Base-by-base conservation (phyloP, 768 basidiomycete genomes). In the Lenzites betulinus region DNA sequence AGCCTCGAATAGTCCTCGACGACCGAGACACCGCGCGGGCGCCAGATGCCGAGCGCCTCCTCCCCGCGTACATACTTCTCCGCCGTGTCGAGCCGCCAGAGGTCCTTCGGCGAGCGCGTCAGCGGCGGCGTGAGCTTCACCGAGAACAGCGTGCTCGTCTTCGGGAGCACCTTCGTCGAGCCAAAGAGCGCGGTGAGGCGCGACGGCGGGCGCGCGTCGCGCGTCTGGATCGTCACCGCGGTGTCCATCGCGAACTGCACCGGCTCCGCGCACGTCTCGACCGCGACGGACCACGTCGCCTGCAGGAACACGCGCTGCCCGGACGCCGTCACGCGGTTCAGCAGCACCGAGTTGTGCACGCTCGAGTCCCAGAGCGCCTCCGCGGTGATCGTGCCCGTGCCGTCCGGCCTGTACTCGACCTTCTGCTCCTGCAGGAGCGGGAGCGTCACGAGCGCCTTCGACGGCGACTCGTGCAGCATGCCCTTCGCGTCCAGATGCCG, bases 31-130 rank as follows among this genome's bases (percentile, higher is more conserved):
- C 95, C 93, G 46, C 95, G 83, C 44, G 95, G 87, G 66, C 86
- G 90, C 95, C 96, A 98, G 20, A 80, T 73, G 7, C 82, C 86
- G 28, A 98, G 79, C 3, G 80, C 74, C 67, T 98, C 95, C 71
- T 98, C 95, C 8, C 96, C 96, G 46, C 88, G 83, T 0, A 99
- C 95, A 74, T 95, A 98, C 72, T 94, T 95, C 75, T 92, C 90
- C 28, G 92, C 87, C 1, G 96, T 98, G 76, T 99, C 94, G 52
- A 98, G 78, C 41, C 95, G 80, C 97, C 96, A 98, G 15, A 99
- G 79, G 64, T 98, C 95, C 70, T 86, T 86, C 2, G 93, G 83
- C 0, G 90, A 94, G 44, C 93, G 86, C 20, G 92, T 93, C 62
- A 92, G 76, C 16, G 92, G 90, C 13, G 96, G 95, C 2, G 86